These are phyloP conservation scores for Colletotrichum siamense DNA, from an alignment of 2,329 filamentous ascomycete species.

Conservation along the genomic window DNA sequence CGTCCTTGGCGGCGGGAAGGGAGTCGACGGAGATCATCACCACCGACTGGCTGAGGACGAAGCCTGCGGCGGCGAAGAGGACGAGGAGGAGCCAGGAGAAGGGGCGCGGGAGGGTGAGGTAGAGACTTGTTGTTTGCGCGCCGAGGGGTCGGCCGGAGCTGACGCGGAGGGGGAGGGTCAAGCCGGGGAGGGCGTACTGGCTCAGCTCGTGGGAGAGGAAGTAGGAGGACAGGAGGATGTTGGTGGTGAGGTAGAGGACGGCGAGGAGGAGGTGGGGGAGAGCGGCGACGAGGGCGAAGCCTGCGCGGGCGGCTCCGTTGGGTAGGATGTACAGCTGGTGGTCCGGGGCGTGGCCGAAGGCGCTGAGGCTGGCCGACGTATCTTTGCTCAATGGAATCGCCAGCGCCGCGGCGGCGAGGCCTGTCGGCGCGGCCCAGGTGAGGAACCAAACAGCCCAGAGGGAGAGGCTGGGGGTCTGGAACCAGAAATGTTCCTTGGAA, in stretches of 20 bases:
- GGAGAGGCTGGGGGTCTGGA: constrained; percentile 43
- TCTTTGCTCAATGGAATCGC: constrained; percentile 36
- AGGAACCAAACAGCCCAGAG: constrained; percentile 48
- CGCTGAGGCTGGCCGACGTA: constrained; percentile 35
- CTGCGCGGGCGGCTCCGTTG: constrained; percentile 27
- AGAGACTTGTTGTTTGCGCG: constrained; percentile 51
- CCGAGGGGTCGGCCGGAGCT: constrained; percentile 49
- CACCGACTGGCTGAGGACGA: constrained; percentile 46
- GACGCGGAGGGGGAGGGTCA: constrained; percentile 45
- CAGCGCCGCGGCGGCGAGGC: constrained; percentile 44
- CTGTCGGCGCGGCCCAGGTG: constrained; percentile 43
- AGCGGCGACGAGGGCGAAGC: constrained; percentile 43
- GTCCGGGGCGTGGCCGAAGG: constrained; percentile 43
- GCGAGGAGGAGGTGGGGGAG: constrained; percentile 56
- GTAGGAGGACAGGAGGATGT: constrained; percentile 52
- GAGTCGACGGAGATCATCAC: constrained; percentile 38
- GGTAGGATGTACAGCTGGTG: constrained; percentile 35
- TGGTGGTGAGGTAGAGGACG: constrained; percentile 51
- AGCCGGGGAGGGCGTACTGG: constrained; percentile 42
- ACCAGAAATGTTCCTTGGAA: constrained; percentile 48
- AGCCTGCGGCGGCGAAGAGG: constrained; percentile 48
- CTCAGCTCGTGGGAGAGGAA: constrained; percentile 57
- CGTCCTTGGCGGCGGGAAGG: constrained; percentile 2
- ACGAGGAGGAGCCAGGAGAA: constrained; percentile 49
- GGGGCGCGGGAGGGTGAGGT: constrained; percentile 54